Conservation (phyloP, 208 protist genomes). For the Leishmania martiniquensis region DNA sequence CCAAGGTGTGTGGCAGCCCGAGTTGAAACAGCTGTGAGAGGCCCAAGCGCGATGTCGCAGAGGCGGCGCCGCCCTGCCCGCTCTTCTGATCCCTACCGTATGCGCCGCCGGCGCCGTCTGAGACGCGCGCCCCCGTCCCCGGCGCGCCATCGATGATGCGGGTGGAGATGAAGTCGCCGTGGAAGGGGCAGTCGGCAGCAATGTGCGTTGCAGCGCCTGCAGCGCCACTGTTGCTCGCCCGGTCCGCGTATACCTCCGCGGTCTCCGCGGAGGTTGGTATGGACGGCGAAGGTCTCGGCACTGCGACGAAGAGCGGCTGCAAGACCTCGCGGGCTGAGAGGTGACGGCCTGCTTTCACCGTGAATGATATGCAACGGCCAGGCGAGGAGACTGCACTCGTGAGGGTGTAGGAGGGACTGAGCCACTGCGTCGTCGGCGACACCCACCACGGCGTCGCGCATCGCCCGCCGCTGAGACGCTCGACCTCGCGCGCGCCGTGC, state of each 20-base stretch:
- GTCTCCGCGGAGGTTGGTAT: not conserved
- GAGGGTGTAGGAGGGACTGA: slow-evolving; percentile 12
- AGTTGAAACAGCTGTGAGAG: slow-evolving; percentile 33
- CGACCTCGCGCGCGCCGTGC: slow-evolving; percentile 53
- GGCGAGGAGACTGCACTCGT: slow-evolving; percentile 14
- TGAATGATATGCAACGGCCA: slow-evolving; percentile 64
- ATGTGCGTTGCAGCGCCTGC: not conserved
- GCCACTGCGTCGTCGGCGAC: slow-evolving; percentile 49
- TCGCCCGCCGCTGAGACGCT: slow-evolving; percentile 30
- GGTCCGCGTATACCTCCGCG: not conserved
- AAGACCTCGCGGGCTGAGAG: slow-evolving; percentile 56
- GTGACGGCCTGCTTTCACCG: slow-evolving; percentile 51
- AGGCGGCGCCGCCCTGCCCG: not conserved
- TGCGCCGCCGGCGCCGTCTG: not conserved
- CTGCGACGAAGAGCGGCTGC: slow-evolving; percentile 66
- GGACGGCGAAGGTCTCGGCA: slow-evolving; percentile 9
- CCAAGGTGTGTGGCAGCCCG: slow-evolving; percentile 27
- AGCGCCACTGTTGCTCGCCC: not conserved
- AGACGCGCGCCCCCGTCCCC: slow-evolving; percentile 12
- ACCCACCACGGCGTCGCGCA: slow-evolving; percentile 86
- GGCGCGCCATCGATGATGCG: slow-evolving; percentile 39
- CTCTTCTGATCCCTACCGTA: not conserved
- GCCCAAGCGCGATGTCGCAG: slow-evolving; percentile 2
- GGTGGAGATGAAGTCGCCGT: slow-evolving; percentile 41
- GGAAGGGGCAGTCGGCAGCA: slow-evolving; percentile 22